A percentile compares a stretch with the other conserved stretches of the same genome.
These are phyloP conservation scores for Colletotrichum ledebouriae DNA, from an alignment of 2,329 filamentous ascomycete genomes.

Conservation along the genomic window DNA sequence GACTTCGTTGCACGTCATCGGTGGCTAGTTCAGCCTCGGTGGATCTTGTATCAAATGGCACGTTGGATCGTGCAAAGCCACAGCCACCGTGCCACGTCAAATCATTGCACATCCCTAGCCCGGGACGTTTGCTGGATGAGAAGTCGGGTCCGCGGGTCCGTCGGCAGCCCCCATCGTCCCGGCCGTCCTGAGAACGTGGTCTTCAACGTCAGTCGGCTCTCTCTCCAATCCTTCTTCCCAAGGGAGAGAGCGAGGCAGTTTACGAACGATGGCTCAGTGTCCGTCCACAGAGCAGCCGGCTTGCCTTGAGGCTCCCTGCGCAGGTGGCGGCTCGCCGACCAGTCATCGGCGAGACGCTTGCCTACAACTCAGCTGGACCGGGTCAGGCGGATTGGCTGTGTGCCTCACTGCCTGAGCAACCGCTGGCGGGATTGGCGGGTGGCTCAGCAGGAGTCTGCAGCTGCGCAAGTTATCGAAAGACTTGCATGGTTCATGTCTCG, in stretches of 20 bases:
- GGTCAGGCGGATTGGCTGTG: constrained; percentile 20
- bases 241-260: constrained; percentile 16
- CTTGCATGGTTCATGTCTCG: constrained; percentile 15
- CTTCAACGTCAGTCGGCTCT: background rate
- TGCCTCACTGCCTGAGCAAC: constrained; percentile 32
- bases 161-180: background rate
- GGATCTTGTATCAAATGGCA: constrained; percentile 11
- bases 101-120: constrained; percentile 12
- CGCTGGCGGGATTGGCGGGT: constrained; percentile 18
- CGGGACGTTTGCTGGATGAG: constrained; percentile 12
- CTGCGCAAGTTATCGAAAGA: constrained; percentile 15
- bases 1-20: background rate
- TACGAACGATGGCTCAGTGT: background rate
- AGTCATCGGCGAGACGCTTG: constrained; percentile 10
- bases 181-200: constrained; percentile 1
- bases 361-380: constrained; percentile 12
- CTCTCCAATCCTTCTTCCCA: background rate
- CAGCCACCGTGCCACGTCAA: constrained; percentile 18
- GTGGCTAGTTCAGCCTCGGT: constrained; percentile 8
- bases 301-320: constrained; percentile 13
- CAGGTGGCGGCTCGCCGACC: constrained; percentile 27
- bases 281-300: background rate
- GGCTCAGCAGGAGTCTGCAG: constrained; percentile 13
- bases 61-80: constrained; percentile 21
- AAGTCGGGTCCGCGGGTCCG: background rate